A percentile compares a stretch with the other conserved stretches of the same genome.
Evolutionary conservation across 805 yeast species (phyloP).

Genomic region (Saccharomycopsis javanensis): DNA sequence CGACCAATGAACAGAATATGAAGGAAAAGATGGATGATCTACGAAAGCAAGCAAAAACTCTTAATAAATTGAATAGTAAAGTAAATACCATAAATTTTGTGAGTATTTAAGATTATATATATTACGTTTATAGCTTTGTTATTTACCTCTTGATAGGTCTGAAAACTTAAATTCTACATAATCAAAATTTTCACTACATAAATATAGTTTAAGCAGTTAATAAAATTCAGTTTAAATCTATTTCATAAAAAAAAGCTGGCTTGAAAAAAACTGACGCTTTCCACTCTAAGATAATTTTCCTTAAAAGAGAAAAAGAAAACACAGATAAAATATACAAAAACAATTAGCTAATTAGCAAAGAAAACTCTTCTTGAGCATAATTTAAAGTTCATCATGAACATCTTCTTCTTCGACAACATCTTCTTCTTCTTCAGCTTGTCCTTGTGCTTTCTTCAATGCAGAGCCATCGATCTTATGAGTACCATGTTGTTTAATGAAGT

Average conservation of each 20-base stretch:
- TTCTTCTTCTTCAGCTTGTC: constrained; percentile 26
- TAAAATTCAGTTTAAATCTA: not conserved
- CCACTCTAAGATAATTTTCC: not conserved
- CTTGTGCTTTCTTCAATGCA: constrained; percentile 27
- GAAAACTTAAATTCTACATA: too few relatives aligned
- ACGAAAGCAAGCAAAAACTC: not conserved
- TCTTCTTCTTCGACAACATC: constrained; percentile 21
- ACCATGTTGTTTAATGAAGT: constrained; percentile 65
- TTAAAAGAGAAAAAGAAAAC: not conserved
- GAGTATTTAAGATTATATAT: not conserved
- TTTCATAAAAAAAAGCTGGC: not conserved
- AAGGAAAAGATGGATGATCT: not conserved
- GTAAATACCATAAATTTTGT: not conserved
- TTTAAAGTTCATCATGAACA: constrained; percentile 20
- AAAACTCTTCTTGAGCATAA: not conserved
- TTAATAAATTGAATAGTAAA: not conserved
- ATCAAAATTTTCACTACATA: too few relatives aligned
- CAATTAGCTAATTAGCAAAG: not conserved
- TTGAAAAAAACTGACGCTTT: not conserved
- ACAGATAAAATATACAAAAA: not conserved
- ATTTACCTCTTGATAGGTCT: too few relatives aligned
- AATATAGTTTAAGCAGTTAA: too few relatives aligned
- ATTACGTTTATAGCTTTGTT: not conserved
- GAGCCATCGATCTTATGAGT: constrained; percentile 49
- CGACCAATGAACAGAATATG: not conserved